Evolutionary conservation across 73 alveolate genomes (phyloP).

Genomic region (Blepharisma stoltei): DNA sequence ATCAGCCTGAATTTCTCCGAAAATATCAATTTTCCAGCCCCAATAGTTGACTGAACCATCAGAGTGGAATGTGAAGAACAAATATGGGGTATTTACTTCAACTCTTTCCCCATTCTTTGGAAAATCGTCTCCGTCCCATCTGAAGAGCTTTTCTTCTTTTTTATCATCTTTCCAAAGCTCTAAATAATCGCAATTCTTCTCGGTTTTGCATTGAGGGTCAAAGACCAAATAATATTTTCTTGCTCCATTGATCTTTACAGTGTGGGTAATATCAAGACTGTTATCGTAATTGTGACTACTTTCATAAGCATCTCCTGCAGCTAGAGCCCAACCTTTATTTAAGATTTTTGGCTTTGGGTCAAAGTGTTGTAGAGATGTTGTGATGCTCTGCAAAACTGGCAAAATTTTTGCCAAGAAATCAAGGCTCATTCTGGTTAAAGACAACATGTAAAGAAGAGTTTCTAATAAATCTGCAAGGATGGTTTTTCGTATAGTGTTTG

Average conservation of each 20-base stretch:
- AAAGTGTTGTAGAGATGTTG: neutral
- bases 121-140: too few relatives aligned
- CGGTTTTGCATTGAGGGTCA: slow-evolving; percentile 39
- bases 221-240: slow-evolving; percentile 10
- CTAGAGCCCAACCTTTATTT: neutral
- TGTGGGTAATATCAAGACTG: neutral
- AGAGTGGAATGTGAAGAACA: slow-evolving; percentile 14
- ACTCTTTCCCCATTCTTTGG: too few relatives aligned
- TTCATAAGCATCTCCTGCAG: neutral
- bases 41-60: neutral
- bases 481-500: neutral
- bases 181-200: slow-evolving; percentile 27
- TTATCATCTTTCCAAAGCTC: slow-evolving; percentile 21
- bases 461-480: neutral
- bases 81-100: too few relatives aligned
- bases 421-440: neutral
- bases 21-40: slow-evolving; percentile 35
- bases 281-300: slow-evolving; percentile 12
- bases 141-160: neutral
- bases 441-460: neutral
- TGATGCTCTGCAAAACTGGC: neutral
- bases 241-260: neutral
- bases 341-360: too few relatives aligned
- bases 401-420: too few relatives aligned
- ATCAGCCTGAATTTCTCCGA: neutral